phyloP scores from a whole-genome alignment of 2,329 filamentous ascomycete genomes.

The Colletotrichum sp. region DNA sequence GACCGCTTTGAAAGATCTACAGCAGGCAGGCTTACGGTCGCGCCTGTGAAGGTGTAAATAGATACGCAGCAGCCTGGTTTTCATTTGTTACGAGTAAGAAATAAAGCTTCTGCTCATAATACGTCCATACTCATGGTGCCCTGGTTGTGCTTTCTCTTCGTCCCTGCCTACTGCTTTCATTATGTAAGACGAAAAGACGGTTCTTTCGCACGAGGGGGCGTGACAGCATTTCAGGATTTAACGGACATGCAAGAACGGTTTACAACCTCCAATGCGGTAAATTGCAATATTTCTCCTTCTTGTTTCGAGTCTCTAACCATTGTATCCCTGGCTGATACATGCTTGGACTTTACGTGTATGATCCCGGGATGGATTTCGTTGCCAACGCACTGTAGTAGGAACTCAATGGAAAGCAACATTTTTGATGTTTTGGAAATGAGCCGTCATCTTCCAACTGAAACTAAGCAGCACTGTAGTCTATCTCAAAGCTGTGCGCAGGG shows the following conservation, averaged over 20 bases:
- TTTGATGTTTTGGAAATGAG: background rate
- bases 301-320: background rate
- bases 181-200: background rate
- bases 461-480: constrained; percentile 28
- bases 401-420: background rate
- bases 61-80: background rate
- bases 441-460: background rate
- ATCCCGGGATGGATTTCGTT: background rate
- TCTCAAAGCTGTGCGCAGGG: constrained; percentile 35
- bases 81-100: background rate
- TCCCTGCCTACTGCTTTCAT: background rate
- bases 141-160: background rate
- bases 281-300: background rate
- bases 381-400: background rate
- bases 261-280: background rate
- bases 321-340: background rate
- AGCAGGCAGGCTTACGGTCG: background rate
- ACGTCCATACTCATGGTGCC: background rate
- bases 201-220: background rate
- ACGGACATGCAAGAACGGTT: background rate
- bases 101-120: background rate
- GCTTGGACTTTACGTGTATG: background rate
- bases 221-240: background rate
- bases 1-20: constrained; percentile 23
- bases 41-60: background rate